A percentile compares a stretch with the other conserved stretches of the same genome.
These are phyloP conservation scores for Haemoproteus tartakovskyi DNA, from an alignment of 169 alveolate genomes.

Conservation along the genomic window DNA sequence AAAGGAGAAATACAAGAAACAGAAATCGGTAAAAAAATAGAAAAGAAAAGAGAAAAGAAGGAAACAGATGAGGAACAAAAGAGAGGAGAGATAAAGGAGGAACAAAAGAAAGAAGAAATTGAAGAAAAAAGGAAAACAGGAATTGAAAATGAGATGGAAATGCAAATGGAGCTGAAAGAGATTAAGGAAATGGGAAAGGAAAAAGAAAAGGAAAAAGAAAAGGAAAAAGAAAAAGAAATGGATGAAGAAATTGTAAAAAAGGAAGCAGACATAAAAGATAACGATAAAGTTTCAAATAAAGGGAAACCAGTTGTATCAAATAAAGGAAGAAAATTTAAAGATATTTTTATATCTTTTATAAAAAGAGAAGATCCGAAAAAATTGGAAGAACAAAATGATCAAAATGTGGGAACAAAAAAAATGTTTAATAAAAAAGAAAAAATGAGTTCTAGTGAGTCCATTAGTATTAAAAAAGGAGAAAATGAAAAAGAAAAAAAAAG, in stretches of 20 bases:
- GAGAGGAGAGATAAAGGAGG: not conserved
- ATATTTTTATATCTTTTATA: constrained; percentile 21
- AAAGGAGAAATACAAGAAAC: not conserved
- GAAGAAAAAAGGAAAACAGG: not conserved
- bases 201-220: not conserved
- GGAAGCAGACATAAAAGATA: no score
- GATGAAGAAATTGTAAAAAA: no score
- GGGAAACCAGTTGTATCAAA: not conserved
- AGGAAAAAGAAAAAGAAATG: no score
- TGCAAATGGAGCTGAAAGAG: not conserved
- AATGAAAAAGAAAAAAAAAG: constrained; percentile 3
- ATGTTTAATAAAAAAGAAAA: not conserved
- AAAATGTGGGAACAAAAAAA: not conserved
- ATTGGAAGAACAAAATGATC: not conserved
- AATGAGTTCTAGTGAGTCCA: no score
- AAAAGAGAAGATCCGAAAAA: constrained; percentile 22
- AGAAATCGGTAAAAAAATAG: not conserved
- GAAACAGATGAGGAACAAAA: not conserved
- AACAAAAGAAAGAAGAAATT: not conserved
- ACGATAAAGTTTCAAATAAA: no score
- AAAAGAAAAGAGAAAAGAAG: not conserved
- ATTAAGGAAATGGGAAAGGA: not conserved
- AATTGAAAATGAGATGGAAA: not conserved
- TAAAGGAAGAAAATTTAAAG: constrained; percentile 11
- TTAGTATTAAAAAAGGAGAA: not conserved